Evolutionary conservation across 1,284 basidiomycete genomes (phyloP).

Genomic region (Mycocalia duriaeana): DNA sequence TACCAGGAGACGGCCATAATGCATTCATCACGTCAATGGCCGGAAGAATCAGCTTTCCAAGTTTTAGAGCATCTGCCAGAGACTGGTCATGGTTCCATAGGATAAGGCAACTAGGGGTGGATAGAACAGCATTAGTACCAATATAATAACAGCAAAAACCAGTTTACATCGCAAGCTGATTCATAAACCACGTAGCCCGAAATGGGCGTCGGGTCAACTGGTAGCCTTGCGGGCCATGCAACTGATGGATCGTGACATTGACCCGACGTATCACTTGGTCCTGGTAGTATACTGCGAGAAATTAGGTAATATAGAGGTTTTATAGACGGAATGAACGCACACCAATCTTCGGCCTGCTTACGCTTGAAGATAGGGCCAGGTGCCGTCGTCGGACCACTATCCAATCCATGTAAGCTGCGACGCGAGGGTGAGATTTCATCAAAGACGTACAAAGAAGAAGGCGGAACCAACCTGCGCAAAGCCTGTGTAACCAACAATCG

Average conservation of each 20-base stretch:
- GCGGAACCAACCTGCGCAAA: conserved; percentile 58
- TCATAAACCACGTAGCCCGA: conserved; percentile 67
- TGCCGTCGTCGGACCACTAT: conserved; percentile 24
- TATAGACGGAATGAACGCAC: conserved; percentile 38
- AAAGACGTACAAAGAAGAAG: conserved; percentile 18
- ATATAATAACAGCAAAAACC: conserved; percentile 5
- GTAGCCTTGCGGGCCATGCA: conserved; percentile 42
- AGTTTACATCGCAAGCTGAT: conserved; percentile 56
- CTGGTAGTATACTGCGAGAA: conserved; percentile 54
- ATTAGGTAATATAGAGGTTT: neutral
- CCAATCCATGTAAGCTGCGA: conserved; percentile 42
- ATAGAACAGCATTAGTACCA: neutral
- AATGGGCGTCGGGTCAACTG: conserved; percentile 62
- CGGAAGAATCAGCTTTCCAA: conserved; percentile 59
- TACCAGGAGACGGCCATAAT: conserved; percentile 68
- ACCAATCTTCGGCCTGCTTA: conserved; percentile 69
- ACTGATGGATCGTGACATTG: conserved; percentile 42
- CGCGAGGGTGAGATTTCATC: conserved; percentile 9
- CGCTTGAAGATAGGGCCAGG: conserved; percentile 51
- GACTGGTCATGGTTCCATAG: conserved; percentile 61
- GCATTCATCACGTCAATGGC: conserved; percentile 62
- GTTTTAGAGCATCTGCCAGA: conserved; percentile 54
- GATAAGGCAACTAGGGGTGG: conserved; percentile 51
- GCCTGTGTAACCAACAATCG: conserved; percentile 63
- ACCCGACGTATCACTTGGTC: conserved; percentile 54